Evolutionary conservation across 441 rosid genomes (phyloP).

Genomic region (Populus hybrid): DNA sequence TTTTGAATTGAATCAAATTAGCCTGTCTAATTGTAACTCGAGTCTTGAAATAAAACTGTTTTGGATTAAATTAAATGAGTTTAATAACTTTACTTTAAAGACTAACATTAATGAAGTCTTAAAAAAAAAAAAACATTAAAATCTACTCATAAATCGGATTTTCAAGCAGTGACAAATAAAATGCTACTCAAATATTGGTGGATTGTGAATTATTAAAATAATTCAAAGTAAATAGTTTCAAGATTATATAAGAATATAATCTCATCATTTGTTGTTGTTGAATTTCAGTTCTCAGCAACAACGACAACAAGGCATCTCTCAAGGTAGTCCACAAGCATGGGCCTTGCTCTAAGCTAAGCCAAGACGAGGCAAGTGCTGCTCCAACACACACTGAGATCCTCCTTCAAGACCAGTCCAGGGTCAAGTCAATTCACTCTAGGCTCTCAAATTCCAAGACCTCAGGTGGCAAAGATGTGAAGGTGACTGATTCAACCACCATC

Average conservation of each 20-base stretch:
- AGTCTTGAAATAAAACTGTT: accelerated
- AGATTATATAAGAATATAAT: not conserved
- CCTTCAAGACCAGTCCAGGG: constrained; percentile 34
- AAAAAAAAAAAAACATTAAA: too few species aligned
- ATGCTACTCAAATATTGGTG: not conserved
- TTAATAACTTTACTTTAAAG: too few species aligned
- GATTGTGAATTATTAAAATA: not conserved
- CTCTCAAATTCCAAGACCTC: constrained; percentile 23
- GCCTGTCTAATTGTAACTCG: accelerated
- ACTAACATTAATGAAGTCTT: too few species aligned
- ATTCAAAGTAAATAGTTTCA: not conserved
- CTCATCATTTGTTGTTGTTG: not conserved
- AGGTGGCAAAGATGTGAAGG: constrained; percentile 14
- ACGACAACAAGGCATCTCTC: constrained; percentile 39
- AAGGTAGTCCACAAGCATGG: constrained; percentile 66
- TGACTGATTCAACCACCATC: constrained; percentile 30
- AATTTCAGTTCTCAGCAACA: constrained; percentile 32
- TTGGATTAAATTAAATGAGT: too few species aligned
- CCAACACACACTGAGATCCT: constrained; percentile 46
- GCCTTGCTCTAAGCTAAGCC: constrained; percentile 48
- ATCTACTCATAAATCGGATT: too few species aligned
- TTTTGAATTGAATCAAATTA: too few species aligned
- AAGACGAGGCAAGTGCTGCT: constrained; percentile 19
- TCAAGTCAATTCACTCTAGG: constrained; percentile 39
- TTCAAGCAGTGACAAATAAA: not conserved